Percentiles rank a stretch among this genome's conserved stretches.
Conservation (phyloP, 192 early-diverging fungal species). For the Mortierella antarctica region DNA sequence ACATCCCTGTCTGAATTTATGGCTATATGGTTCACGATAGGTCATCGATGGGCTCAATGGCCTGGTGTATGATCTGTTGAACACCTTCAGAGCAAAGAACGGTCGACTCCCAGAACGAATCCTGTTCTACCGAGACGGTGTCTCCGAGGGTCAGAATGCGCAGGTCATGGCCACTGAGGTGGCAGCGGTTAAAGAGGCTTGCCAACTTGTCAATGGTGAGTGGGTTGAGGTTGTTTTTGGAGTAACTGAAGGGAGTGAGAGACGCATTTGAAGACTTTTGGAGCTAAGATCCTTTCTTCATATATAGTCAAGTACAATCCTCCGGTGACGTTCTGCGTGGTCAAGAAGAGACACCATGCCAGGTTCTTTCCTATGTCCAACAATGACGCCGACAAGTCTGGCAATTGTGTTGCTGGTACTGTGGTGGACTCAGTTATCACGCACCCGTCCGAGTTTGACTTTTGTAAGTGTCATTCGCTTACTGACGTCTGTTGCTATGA, state of each 20-base stretch:
- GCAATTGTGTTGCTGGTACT: constrained; percentile 86
- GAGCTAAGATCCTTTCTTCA: neutral
- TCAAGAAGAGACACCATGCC: constrained; percentile 84
- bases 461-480: constrained; percentile 54
- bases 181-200: constrained; percentile 65
- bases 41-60: constrained; percentile 55
- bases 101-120: constrained; percentile 68
- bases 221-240: constrained; percentile 40
- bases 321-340: constrained; percentile 74
- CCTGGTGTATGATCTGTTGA: constrained; percentile 60
- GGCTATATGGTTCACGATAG: neutral
- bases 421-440: constrained; percentile 74
- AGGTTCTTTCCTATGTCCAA: constrained; percentile 78
- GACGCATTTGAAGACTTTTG: neutral
- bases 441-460: constrained; percentile 84
- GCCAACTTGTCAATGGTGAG: constrained; percentile 25
- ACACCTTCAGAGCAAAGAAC: constrained; percentile 57
- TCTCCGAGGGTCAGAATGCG: constrained; percentile 82
- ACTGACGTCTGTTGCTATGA: neutral
- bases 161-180: constrained; percentile 76
- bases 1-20: neutral
- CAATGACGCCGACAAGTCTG: constrained; percentile 68
- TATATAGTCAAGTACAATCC: constrained; percentile 63
- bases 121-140: constrained; percentile 85
- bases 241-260: neutral